Evolutionary conservation across 306 rosid species (phyloP), one percentile per base, ranked within the genome.

Genomic region (Quercus robur): DNA sequence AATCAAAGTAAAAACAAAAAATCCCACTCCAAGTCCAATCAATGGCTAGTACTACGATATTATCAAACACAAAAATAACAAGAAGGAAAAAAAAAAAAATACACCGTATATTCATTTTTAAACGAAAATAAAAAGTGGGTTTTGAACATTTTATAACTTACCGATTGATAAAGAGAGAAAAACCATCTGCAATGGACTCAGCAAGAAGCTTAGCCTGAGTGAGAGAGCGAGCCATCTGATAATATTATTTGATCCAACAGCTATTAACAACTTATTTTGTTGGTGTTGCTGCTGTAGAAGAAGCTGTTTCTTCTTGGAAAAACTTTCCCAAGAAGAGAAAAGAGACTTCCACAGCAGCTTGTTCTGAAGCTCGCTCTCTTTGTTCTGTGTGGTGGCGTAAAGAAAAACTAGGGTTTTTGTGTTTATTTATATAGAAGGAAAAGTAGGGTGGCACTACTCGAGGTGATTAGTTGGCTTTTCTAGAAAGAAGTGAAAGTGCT

Each of bases 181-280:
- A 28, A 31, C 56, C 67, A 54, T 52, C 49, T 9, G 30, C 23
- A 19, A 71, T 14, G 68, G 68, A 62, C 28, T 15, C 68, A 62
- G 68, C 38, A 8, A 77, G 46, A 30, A 51, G 70, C 75, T 52
- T 82, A 26, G 77, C 25, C 44, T 73, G 78, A 4, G 82, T 56
- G 82, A 82, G 82, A 49, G 59, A 30, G 33, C 55, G 6, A 71
- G 79, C 82, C 85, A 82, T 77, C 51, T 6, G 67, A 21, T 25
- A 10, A 3, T 26, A 7, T 13, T 41, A 41, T 41, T 41, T 35
- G 9, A 26, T 31, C 54, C 54, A 49, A 49, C 54, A 14, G 17
- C 54, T 49, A 10, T 3, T 49, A 49, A 49, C 54, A 12, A 49
- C 54, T 49, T 49, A 49, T 17, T 5, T 54, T 21, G 23, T 3